A percentile compares a stretch with the other conserved stretches of the same genome.
Evolutionary conservation across 441 rosid genomes (phyloP).

Genomic region (Eruca vesicaria): DNA sequence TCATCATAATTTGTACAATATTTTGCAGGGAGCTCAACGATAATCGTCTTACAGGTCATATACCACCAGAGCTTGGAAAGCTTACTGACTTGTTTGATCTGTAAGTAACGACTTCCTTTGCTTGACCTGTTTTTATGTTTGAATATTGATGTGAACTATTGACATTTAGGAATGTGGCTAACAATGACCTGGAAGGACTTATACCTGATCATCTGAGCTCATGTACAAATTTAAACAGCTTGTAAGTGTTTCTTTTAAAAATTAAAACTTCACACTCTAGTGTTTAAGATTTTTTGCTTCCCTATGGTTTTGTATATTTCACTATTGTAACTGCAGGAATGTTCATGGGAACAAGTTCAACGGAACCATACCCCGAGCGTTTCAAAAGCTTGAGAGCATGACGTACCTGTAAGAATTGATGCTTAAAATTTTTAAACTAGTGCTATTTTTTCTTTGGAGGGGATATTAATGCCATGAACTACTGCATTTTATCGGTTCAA

Average conservation of each 20-base stretch:
- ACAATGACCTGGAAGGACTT: conserved; percentile 75
- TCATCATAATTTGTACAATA: background rate
- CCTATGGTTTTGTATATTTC: background rate
- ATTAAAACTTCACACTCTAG: background rate
- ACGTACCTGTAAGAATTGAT: conserved; percentile 68
- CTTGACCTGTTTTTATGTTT: conserved; percentile 2
- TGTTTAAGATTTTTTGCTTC: background rate
- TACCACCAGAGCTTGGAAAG: conserved; percentile 92
- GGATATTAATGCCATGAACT: background rate
- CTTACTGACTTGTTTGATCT: conserved; percentile 89
- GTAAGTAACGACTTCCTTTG: conserved; percentile 44
- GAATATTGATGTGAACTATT: conserved; percentile 3
- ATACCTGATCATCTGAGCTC: conserved; percentile 86
- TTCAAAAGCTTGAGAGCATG: conserved; percentile 88
- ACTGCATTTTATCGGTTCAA: background rate
- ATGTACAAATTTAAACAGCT: conserved; percentile 85
- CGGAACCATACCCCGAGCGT: conserved; percentile 73
- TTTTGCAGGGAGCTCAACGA: conserved; percentile 80
- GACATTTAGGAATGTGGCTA: conserved; percentile 72
- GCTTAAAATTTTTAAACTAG: background rate
- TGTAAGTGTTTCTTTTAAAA: conserved; percentile 43
- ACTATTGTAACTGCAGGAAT: conserved; percentile 48
- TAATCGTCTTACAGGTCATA: conserved; percentile 66
- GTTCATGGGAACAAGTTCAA: conserved; percentile 79
- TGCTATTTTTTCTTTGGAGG: background rate